Base-by-base conservation (phyloP, 495 filamentous ascomycete genomes). In the Hypoxylon rickii region DNA sequence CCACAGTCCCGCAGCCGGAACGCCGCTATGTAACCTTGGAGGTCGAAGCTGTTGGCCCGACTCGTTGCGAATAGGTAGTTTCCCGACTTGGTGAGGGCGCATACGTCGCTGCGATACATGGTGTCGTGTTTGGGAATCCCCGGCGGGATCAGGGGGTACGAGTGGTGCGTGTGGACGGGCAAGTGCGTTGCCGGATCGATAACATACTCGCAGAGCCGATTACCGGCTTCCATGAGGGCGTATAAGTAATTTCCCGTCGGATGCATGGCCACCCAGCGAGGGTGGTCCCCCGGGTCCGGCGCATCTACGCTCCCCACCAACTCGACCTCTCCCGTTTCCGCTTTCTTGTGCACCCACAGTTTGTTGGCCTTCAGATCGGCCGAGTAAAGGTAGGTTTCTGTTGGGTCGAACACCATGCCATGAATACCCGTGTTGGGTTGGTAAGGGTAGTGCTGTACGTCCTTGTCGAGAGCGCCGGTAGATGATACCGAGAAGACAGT, bases 361-460 rank as follows among this genome's bases (percentile, higher is more conserved):
- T 88, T 90, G 77, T 94, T 92, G 60, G 85, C 88, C 54, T 79
- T 82, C 69, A 94, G 80, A 71, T 94, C 89, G 51, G 89, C 89
- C 16, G 88, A 90, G 76, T 94, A 94, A 29, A 94, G 80, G 72
- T 90, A 92, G 11, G 83, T 88, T 73, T 94, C 89, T 46, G 83
- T 85, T 8, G 87, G 83, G 68, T 94, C 89, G 66, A 94, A 94
- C 37, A 90, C 89, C 87, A 91, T 92, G 72, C 89, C 89, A 72
- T 94, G 89, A 58, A 94, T 89, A 37, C 87, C 89, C 6, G 88
- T 87, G 67, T 88, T 82, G 29, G 76, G 70, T 37, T 83, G 78
- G 66, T 92, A 90, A 43, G 85, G 81, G 73, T 88, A 92, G 70
- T 92, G 89, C 61, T 94, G 89, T 43, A 92, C 75, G 70, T 89